Percentiles rank a stretch among this genome's conserved stretches.
Conservation (phyloP, 805 yeast genomes). For the Teunomyces atbi region DNA sequence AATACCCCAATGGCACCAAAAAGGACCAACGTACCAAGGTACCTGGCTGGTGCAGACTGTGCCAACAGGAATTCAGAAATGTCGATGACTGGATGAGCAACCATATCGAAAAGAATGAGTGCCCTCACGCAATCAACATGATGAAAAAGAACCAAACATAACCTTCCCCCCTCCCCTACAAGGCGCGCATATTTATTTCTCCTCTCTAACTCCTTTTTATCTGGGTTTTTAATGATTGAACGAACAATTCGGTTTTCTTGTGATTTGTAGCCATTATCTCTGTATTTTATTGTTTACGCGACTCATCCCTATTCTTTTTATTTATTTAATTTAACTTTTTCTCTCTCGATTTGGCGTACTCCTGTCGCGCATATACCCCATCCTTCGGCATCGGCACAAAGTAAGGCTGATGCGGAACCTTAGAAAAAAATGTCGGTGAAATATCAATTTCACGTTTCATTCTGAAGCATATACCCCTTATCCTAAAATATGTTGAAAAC, state of each 20-base stretch:
- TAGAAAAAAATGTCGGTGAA: neutral
- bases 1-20: conserved; percentile 82
- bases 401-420: neutral
- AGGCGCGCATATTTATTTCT: conserved; percentile 4
- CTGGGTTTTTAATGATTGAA: conserved; percentile 4
- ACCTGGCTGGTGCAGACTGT: conserved; percentile 74
- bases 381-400: conserved; percentile 1
- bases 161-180: neutral
- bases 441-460: neutral
- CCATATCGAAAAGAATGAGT: conserved; percentile 60
- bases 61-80: conserved; percentile 61
- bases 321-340: neutral
- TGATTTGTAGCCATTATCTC: neutral
- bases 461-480: neutral
- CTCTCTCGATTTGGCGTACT: too few relatives aligned
- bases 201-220: neutral
- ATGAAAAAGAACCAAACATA: conserved; percentile 10
- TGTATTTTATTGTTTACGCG: neutral
- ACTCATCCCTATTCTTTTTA: neutral
- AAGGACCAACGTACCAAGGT: conserved; percentile 70
- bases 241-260: neutral
- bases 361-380: neutral
- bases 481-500: neutral
- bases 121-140: conserved; percentile 21
- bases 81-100: conserved; percentile 78